Percentiles rank a stretch among this genome's conserved stretches.
These are phyloP conservation scores for Ceratobasidium sp. DNA, from an alignment of 1,284 basidiomycete genomes.

Conservation along the genomic window DNA sequence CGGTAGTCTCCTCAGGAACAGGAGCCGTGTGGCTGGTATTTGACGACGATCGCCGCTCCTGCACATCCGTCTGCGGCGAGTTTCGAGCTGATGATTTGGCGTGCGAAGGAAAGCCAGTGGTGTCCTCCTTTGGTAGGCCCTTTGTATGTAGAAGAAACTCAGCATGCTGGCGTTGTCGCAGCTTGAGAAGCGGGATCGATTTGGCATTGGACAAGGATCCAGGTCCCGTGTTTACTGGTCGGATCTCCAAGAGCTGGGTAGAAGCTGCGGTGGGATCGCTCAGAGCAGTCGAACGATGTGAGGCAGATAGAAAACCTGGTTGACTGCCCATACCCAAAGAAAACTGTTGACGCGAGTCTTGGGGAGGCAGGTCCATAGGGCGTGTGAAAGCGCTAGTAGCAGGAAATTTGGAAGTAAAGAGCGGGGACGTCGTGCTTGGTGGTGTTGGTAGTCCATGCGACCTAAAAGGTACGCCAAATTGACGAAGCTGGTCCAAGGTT, in stretches of 20 bases:
- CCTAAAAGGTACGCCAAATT: constrained; percentile 36
- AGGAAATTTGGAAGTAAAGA: constrained; percentile 2
- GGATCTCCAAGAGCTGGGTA: neutral
- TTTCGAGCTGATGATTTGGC: no score
- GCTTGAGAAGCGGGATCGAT: constrained; percentile 36
- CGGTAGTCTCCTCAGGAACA: neutral
- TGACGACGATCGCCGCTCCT: neutral
- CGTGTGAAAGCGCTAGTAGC: no score
- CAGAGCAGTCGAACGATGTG: neutral
- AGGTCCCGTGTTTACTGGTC: neutral
- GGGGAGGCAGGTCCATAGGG: neutral
- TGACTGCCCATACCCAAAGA: neutral
- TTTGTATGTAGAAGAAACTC: neutral
- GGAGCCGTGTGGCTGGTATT: neutral
- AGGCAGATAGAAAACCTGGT: neutral
- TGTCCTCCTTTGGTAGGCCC: no score
- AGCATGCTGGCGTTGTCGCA: constrained; percentile 28
- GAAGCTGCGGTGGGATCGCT: neutral
- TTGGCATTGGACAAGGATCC: constrained; percentile 19
- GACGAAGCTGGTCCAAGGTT: constrained; percentile 39
- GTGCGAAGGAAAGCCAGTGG: no score
- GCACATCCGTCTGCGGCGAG: no score
- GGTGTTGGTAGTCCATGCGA: neutral
- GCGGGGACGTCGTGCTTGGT: neutral
- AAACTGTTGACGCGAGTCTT: neutral